Percentiles rank a stretch among this genome's conserved stretches.
Conservation (phyloP, 2,329 filamentous ascomycete species). For the Colletotrichum tofieldiae region DNA sequence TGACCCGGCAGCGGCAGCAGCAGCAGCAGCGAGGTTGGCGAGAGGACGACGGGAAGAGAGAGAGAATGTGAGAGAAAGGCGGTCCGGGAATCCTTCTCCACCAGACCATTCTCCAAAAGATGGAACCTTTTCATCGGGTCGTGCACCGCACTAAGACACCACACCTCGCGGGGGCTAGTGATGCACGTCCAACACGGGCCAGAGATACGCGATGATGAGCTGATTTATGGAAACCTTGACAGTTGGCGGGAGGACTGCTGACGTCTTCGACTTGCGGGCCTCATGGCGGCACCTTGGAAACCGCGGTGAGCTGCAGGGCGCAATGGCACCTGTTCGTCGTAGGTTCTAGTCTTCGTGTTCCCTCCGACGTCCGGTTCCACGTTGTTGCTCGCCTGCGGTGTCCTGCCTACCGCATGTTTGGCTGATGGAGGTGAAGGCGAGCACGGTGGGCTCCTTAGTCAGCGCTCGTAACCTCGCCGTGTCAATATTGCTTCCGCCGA, state of each 20-base stretch:
- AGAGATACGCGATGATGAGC: slow-evolving; percentile 27
- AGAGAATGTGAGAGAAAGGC: background rate
- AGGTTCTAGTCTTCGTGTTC: too few species aligned
- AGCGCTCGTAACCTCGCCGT: too few species aligned
- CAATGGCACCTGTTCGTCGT: too few species aligned
- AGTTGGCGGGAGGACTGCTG: slow-evolving; percentile 7
- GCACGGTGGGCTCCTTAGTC: too few species aligned
- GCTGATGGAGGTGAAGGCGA: too few species aligned
- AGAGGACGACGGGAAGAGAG: background rate
- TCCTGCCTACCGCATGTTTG: too few species aligned
- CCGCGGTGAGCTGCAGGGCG: background rate
- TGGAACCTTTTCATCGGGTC: slow-evolving; percentile 6
- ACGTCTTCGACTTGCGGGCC: slow-evolving; percentile 28
- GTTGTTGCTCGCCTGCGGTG: too few species aligned
- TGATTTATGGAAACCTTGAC: slow-evolving; percentile 7
- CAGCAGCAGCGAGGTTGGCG: background rate
- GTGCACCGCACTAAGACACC: background rate
- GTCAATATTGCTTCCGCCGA: background rate
- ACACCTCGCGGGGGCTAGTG: slow-evolving; percentile 19
- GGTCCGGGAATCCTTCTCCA: background rate
- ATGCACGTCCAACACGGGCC: slow-evolving; percentile 27
- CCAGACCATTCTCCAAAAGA: background rate
- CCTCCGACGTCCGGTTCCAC: too few species aligned
- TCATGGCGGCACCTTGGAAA: slow-evolving; percentile 4
- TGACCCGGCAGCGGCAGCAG: background rate